phyloP scores from a whole-genome alignment of 257 asterid species.

The Przewalskia tangutica region DNA sequence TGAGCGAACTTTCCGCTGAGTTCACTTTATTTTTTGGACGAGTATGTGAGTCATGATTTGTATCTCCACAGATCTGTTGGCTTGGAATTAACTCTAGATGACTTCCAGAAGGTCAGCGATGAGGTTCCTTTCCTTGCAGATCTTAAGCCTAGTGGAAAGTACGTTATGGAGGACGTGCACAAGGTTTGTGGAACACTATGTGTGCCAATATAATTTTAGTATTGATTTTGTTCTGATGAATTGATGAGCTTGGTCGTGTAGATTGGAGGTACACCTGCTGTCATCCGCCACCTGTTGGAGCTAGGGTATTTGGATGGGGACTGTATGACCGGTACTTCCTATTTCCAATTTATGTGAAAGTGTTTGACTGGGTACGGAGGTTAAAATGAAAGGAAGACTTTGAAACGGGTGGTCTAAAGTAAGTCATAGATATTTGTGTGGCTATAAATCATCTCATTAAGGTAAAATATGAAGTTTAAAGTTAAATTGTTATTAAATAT shows the following conservation, averaged over 20 bases:
- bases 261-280: slow-evolving; percentile 98
- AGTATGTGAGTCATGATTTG: slow-evolving; percentile 24
- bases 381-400: too few species aligned
- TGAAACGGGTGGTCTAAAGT: too few species aligned
- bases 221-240: neutral
- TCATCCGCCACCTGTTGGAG: slow-evolving; percentile 69
- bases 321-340: slow-evolving; percentile 63
- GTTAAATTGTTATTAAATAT: too few species aligned
- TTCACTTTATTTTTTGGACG: neutral
- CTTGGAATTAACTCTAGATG: slow-evolving; percentile 69
- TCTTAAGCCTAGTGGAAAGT: slow-evolving; percentile 98
- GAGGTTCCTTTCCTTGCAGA: slow-evolving; percentile 91
- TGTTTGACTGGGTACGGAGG: too few species aligned
- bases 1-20: slow-evolving; percentile 11
- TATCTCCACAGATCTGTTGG: slow-evolving; percentile 82
- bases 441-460: too few species aligned
- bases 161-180: slow-evolving; percentile 96
- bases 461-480: too few species aligned
- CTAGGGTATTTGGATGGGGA: slow-evolving; percentile 70
- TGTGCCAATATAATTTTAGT: neutral
- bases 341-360: too few species aligned
- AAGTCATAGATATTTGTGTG: too few species aligned
- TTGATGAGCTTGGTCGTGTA: slow-evolving; percentile 11
- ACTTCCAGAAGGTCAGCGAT: slow-evolving; percentile 95
- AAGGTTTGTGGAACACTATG: slow-evolving; percentile 38